Evolutionary conservation across 2,329 filamentous ascomycete genomes (phyloP).

Genomic region (Knufia petricola): DNA sequence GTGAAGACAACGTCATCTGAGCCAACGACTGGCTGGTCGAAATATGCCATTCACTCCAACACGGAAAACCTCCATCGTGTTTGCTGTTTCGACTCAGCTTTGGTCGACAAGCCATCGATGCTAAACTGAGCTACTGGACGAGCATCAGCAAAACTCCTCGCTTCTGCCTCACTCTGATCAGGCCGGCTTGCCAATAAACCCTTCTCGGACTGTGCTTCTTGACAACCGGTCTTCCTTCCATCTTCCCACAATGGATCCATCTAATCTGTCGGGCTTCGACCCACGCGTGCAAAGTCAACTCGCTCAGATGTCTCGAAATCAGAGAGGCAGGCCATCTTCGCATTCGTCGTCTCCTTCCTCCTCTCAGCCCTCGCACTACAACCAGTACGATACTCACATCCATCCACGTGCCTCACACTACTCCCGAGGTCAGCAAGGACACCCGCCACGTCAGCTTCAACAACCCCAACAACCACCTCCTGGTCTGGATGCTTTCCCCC

Average conservation of each 20-base stretch:
- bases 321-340: not conserved
- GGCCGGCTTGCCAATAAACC: not conserved
- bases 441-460: not conserved
- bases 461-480: not conserved
- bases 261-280: constrained; percentile 5
- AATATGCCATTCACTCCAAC: not conserved
- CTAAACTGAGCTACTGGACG: not conserved
- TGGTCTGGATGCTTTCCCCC: constrained; percentile 4
- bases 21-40: too few relatives aligned
- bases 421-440: not conserved
- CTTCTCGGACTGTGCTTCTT: too few relatives aligned
- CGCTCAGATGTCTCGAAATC: constrained; percentile 2
- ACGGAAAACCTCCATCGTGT: not conserved
- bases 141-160: not conserved
- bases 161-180: not conserved
- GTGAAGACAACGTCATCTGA: too few relatives aligned
- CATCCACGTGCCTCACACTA: constrained; percentile 23
- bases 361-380: not conserved
- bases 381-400: constrained; percentile 4
- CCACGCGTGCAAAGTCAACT: constrained; percentile 6
- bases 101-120: not conserved
- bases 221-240: not conserved
- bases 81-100: not conserved
- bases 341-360: constrained; percentile 5
- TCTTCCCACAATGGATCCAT: not conserved